phyloP scores from a whole-genome alignment of 768 basidiomycete species.

The Boletus barrowsii region DNA sequence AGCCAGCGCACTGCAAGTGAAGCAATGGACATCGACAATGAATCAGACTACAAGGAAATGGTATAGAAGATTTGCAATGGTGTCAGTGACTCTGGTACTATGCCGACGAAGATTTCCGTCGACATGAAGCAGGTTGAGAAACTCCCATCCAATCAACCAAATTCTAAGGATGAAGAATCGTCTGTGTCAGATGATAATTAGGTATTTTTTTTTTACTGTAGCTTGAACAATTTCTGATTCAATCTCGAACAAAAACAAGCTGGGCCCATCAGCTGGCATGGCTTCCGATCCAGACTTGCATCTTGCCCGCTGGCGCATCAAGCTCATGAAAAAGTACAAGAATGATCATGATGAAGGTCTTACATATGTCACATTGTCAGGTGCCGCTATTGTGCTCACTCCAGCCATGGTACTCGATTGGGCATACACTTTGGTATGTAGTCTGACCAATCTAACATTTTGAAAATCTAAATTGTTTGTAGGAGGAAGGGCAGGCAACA shows the following conservation, averaged over 20 bases:
- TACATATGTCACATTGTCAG: background rate
- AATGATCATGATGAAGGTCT: background rate
- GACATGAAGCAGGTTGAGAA: slow-evolving; percentile 4
- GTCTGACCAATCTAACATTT: too few relatives aligned
- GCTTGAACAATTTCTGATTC: background rate
- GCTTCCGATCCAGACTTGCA: background rate
- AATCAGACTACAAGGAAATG: slow-evolving; percentile 12
- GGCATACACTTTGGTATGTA: background rate
- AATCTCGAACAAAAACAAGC: background rate
- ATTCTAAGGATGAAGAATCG: background rate
- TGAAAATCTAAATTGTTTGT: background rate
- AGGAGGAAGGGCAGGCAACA: background rate
- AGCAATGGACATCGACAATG: slow-evolving; percentile 6
- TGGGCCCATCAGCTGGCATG: background rate
- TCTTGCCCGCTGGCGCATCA: background rate
- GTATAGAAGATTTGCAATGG: background rate
- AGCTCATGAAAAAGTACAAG: background rate
- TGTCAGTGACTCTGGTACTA: too few relatives aligned
- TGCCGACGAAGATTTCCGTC: slow-evolving; percentile 1
- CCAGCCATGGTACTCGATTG: background rate
- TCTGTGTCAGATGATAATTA: background rate
- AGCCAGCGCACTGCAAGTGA: background rate
- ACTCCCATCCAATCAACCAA: background rate
- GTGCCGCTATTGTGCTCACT: background rate
- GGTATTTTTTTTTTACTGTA: background rate